Percentiles rank a stretch among this genome's conserved stretches.
These are phyloP conservation scores for Monilinia vaccinii-corymbosi DNA, from an alignment of 2,329 filamentous ascomycete genomes.

Conservation along the genomic window DNA sequence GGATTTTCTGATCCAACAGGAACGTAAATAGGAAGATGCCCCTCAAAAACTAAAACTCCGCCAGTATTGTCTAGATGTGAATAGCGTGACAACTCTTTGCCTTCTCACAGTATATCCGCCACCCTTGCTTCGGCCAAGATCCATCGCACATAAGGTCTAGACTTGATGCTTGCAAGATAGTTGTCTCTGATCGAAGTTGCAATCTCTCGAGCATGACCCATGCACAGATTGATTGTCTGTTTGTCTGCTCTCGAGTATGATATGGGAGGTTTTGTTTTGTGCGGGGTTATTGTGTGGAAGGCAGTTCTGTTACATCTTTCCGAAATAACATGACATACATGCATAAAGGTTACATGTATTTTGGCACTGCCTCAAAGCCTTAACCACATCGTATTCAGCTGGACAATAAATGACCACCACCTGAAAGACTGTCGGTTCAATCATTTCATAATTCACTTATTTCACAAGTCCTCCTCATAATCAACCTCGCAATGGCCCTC, in stretches of 20 bases:
- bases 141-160: not conserved
- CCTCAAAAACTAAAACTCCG: not conserved
- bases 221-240: not conserved
- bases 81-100: not conserved
- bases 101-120: not conserved
- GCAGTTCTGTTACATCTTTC: not conserved
- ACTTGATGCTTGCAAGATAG: not conserved
- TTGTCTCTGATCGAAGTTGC: not conserved
- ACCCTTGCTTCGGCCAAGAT: not conserved
- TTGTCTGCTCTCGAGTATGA: too few relatives aligned
- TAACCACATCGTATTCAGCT: not conserved
- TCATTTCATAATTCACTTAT: not conserved
- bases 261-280: too few relatives aligned
- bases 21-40: not conserved
- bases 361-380: not conserved
- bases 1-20: not conserved
- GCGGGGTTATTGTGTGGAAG: too few relatives aligned
- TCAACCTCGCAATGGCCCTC: not conserved
- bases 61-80: not conserved
- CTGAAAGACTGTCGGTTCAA: not conserved
- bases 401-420: not conserved
- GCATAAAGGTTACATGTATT: not conserved
- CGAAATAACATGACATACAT: not conserved
- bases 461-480: not conserved
- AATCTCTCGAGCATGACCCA: not conserved